Percentiles rank a stretch among this genome's conserved stretches.
Evolutionary conservation across 192 early-diverging fungal genomes (phyloP).

Genomic region (Coemansia sp.): DNA sequence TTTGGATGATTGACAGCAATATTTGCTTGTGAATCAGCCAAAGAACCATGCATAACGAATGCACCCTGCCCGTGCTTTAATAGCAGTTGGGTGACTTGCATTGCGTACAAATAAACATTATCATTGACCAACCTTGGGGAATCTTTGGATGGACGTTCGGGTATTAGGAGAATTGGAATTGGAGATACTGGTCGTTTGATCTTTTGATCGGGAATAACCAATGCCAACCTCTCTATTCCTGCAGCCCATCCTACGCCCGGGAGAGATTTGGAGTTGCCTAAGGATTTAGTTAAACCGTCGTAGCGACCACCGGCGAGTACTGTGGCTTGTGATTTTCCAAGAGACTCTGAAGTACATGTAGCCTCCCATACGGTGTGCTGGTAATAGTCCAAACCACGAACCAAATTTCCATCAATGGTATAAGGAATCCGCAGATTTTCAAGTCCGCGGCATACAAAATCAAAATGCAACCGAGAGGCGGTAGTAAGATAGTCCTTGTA

Average conservation of each 20-base stretch:
- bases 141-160: constrained; percentile 3
- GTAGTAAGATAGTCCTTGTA: constrained; percentile 45
- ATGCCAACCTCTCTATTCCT: constrained; percentile 58
- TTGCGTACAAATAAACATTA: constrained; percentile 22
- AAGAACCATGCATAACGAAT: constrained; percentile 13
- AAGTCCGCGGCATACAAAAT: constrained; percentile 45
- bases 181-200: constrained; percentile 1
- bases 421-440: constrained; percentile 51
- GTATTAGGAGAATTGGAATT: constrained; percentile 30
- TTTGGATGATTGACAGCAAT: constrained; percentile 1
- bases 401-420: constrained; percentile 50
- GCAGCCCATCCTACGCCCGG: constrained; percentile 63
- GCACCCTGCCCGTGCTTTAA: constrained; percentile 2
- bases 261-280: constrained; percentile 54
- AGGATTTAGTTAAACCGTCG: constrained; percentile 53
- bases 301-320: constrained; percentile 67
- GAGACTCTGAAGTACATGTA: constrained; percentile 17
- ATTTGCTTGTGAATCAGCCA: background rate
- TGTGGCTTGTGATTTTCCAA: constrained; percentile 60
- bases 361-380: constrained; percentile 69
- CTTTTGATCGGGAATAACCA: constrained; percentile 23
- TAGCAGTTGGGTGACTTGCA: constrained; percentile 16
- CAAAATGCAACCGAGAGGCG: constrained; percentile 43
- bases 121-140: background rate
- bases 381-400: constrained; percentile 70